Base-by-base conservation (phyloP, 805 yeast species). In the Ogataea kodamae region DNA sequence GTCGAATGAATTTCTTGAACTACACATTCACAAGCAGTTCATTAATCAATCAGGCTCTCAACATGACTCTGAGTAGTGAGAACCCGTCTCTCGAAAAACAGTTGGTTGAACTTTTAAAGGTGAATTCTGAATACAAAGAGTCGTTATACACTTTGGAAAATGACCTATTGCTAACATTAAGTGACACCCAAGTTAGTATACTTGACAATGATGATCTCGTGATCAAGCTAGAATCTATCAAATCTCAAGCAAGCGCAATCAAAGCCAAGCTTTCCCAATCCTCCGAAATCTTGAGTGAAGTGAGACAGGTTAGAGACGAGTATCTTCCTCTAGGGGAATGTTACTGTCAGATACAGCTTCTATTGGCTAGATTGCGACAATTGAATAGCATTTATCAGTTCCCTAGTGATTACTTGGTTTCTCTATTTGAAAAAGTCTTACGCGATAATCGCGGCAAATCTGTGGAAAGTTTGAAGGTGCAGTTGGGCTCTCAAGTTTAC, bases 21-120 rank as follows among this genome's bases (percentile, higher is more conserved):
- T 90, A 81, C 55, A 69, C 88, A 0, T 62, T 83, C n/a, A 82
- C 95, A 1, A 65, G 72, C 25, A 72, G 77, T 28, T 78, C 80
- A 28, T 59, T 89, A 30, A 79, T 81, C 38, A 67, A 70, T 18
- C 80, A 80, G 43, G 66, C 83, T 0, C 58, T 85, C 37, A 75
- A 81, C 40, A 55, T 70, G 32, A 63, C 83, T 0, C 57, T 90
- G 23, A 55, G 62, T 18, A 57, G 62, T 8, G 73, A 74, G 40
- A 64, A 69, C 17, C 95, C 96, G 0, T 90, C 80, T 6, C 55
- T 85, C 6, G 87, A 82, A 33, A 44, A 48, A 4, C 70, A 78
- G 48, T 65, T 89, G 37, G 43, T 60, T 1, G 78, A 74, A 25
- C 52, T 85, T 34, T 51, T 73, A 11, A 67, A 67, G 30, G 55